Base-by-base conservation (phyloP, 805 yeast species). In the Clavispora phyllophila region DNA sequence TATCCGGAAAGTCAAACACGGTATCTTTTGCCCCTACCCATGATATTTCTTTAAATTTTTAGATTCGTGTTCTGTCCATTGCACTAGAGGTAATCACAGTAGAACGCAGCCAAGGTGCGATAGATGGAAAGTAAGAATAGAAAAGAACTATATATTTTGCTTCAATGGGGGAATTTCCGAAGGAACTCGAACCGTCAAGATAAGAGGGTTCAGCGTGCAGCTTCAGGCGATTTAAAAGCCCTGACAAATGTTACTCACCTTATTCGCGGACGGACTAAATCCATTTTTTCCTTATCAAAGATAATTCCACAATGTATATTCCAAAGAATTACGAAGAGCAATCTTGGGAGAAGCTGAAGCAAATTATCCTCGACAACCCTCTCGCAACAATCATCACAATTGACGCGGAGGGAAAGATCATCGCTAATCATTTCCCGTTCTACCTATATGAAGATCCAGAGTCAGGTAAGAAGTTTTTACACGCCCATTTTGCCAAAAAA, bases 381-480 rank as follows among this genome's bases (percentile, higher is more conserved):
- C 57, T 81, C 31, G 85, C 75, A 3, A 72, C 80, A 0, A 57
- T 81, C 1, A 57, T 78, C 35, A 68, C 79, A 10, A 48, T 55
- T 13, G 61, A 55, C n/a, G 55, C 58, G 2, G 65, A 65, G 14
- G 69, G 71, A 4, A 68, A 65, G 10, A 55, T 73, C 15, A 63
- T 71, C 39, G 81, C 82, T 23, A 77, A 77, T 40, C 84, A 81
- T 51, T 55, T 79, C 17, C 86, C 86, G 3, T 79, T 81, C 50
- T 59, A 66, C 26, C 54, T 77, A 18, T 57, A 67, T 20, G 59
- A 57, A 12, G 68, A 62, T 24, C 53, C 54, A 9, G 65, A 57
- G 14, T 62, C 65, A 2, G 72, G 69, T 5, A 61, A 67, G 42
- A 63, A 62, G 39, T 62, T 54, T 39, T 62, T 81, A 23, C 68